Evolutionary conservation across 192 early-diverging fungal genomes (phyloP).

Genomic region (Backusella australiensis): DNA sequence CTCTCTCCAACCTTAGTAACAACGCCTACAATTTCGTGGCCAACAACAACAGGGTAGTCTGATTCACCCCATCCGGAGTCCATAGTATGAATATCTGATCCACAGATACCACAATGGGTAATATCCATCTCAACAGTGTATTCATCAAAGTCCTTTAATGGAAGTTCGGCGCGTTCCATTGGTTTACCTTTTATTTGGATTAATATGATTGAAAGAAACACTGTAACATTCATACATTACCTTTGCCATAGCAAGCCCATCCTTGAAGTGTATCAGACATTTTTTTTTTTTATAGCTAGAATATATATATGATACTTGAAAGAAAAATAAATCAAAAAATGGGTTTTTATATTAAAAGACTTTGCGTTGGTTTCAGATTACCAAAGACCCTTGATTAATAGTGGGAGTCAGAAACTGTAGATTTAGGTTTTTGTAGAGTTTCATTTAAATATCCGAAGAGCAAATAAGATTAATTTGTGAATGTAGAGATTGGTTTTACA

Average conservation of each 20-base stretch:
- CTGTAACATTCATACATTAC: constrained; percentile 4
- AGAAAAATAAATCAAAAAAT: background rate
- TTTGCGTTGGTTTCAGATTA: background rate
- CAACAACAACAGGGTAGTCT: constrained; percentile 42
- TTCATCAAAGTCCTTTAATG: constrained; percentile 30
- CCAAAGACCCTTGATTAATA: background rate
- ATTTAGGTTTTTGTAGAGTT: too few species aligned
- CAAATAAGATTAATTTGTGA: too few species aligned
- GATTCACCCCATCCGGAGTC: constrained; percentile 40
- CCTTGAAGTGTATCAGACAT: constrained; percentile 28
- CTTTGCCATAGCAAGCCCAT: constrained; percentile 28
- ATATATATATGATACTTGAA: background rate
- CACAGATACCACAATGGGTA: constrained; percentile 73
- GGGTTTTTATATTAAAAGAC: background rate
- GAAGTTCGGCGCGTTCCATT: constrained; percentile 21
- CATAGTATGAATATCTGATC: constrained; percentile 72
- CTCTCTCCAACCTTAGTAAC: constrained; percentile 39
- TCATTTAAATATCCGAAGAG: too few species aligned
- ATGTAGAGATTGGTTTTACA: too few species aligned
- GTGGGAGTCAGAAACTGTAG: too few species aligned
- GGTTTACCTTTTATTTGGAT: constrained; percentile 13
- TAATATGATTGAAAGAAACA: background rate
- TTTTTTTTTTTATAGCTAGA: background rate
- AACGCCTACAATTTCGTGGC: constrained; percentile 56
- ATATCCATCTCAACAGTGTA: constrained; percentile 48